Percentiles rank a stretch among this genome's conserved stretches.
These are phyloP conservation scores for Juglanconis sp. DNA, from an alignment of 2,329 filamentous ascomycete genomes.

Conservation along the genomic window DNA sequence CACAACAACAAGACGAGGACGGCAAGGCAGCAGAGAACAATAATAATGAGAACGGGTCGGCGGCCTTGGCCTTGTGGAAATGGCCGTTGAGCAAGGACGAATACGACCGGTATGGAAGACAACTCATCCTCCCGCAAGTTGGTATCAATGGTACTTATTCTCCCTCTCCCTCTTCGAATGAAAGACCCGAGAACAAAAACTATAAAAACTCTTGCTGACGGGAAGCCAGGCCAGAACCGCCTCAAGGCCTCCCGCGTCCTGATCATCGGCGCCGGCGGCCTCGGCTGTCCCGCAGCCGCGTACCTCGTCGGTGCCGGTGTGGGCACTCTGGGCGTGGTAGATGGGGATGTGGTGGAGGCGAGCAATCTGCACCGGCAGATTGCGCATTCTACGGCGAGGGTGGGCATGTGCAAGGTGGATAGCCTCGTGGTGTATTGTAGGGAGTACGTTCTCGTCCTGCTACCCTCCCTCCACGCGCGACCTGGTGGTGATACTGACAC, in stretches of 20 bases:
- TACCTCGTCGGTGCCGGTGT: constrained; percentile 90
- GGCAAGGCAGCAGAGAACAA: neutral
- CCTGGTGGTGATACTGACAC: neutral
- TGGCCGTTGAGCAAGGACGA: constrained; percentile 73
- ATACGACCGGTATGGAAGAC: constrained; percentile 83
- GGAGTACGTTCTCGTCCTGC: constrained; percentile 37
- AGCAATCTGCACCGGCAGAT: constrained; percentile 95
- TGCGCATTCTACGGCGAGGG: constrained; percentile 67
- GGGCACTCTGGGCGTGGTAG: constrained; percentile 77
- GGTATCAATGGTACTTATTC: constrained; percentile 64
- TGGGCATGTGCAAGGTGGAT: constrained; percentile 77
- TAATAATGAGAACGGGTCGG: neutral
- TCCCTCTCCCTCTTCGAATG: neutral
- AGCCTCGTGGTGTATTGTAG: constrained; percentile 64
- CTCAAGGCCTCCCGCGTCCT: constrained; percentile 70
- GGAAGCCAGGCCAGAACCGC: constrained; percentile 64
- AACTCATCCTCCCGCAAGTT: constrained; percentile 82
- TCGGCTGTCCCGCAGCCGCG: constrained; percentile 89
- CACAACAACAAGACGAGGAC: constrained; percentile 2
- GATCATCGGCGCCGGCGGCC: constrained; percentile 80
- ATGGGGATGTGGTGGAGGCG: constrained; percentile 81
- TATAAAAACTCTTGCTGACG: neutral
- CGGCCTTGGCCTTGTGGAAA: constrained; percentile 32
- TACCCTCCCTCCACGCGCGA: neutral
- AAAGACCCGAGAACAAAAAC: neutral